A percentile compares a stretch with the other conserved stretches of the same genome.
Evolutionary conservation across 2,329 filamentous ascomycete genomes (phyloP).

Genomic region (Botrytis hyacinthi): DNA sequence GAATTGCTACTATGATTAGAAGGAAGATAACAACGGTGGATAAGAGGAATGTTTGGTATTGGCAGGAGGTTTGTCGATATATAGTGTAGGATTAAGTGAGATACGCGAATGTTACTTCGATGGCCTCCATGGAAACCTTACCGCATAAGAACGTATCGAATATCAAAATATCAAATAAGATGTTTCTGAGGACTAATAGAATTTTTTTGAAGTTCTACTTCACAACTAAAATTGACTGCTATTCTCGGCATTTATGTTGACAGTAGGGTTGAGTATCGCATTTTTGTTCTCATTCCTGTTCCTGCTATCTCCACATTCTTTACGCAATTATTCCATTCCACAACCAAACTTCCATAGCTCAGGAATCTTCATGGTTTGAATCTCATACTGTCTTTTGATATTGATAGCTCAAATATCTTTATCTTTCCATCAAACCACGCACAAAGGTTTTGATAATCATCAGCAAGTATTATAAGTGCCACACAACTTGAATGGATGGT

Average conservation of each 20-base stretch:
- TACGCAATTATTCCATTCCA: background rate
- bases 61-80: background rate
- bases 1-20: background rate
- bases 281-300: constrained; percentile 27
- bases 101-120: background rate
- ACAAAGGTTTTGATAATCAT: background rate
- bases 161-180: background rate
- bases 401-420: background rate
- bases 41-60: background rate
- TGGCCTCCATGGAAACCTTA: background rate
- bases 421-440: background rate
- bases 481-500: background rate
- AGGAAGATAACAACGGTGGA: background rate
- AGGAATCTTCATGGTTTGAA: too few species aligned
- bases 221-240: accelerated
- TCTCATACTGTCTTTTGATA: too few species aligned
- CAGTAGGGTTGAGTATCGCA: background rate
- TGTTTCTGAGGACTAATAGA: background rate
- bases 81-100: background rate
- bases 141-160: too few species aligned
- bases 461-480: background rate
- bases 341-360: background rate
- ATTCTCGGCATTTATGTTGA: background rate
- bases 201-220: too few species aligned
- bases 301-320: background rate